phyloP scores from a whole-genome alignment of 2,329 filamentous ascomycete species.

The Stylonectria norvegica region DNA sequence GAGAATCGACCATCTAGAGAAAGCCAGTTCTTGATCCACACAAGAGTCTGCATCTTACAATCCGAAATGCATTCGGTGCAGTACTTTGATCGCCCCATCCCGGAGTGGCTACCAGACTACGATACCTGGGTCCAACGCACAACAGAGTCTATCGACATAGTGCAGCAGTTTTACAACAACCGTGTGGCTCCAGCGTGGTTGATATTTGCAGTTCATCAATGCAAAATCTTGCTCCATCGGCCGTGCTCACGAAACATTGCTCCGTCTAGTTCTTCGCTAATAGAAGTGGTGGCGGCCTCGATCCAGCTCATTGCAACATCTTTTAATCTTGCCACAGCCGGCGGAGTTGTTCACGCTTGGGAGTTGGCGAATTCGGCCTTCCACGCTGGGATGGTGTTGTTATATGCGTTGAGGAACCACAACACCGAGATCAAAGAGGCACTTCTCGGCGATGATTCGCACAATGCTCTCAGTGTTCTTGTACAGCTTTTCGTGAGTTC shows the following conservation, averaged over 20 bases:
- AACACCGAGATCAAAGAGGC: not conserved
- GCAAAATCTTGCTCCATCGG: conserved; percentile 11
- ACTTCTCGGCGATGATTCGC: not conserved
- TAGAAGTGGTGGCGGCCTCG: conserved; percentile 2
- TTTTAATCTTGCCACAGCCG: not conserved
- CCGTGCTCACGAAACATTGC: conserved; percentile 13
- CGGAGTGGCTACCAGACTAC: not conserved
- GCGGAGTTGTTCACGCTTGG: not conserved
- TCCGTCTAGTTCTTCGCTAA: conserved; percentile 7
- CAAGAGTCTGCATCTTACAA: conserved; percentile 4
- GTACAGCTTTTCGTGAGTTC: not conserved
- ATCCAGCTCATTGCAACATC: not conserved
- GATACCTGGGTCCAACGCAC: conserved; percentile 6
- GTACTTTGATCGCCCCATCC: conserved; percentile 8
- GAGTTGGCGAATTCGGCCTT: not conserved
- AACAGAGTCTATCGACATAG: conserved; percentile 1
- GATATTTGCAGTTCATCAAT: conserved; percentile 7
- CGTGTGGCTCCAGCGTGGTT: not conserved
- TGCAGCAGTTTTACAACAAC: not conserved
- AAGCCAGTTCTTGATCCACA: conserved; percentile 7
- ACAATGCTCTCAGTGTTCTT: conserved; percentile 1
- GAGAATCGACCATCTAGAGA: conserved; percentile 1
- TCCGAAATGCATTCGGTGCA: conserved; percentile 7
- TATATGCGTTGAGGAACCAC: not conserved
- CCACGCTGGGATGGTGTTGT: not conserved